These are phyloP conservation scores for Coemansia javaensis DNA, from an alignment of 192 early-diverging fungal species.

Conservation along the genomic window DNA sequence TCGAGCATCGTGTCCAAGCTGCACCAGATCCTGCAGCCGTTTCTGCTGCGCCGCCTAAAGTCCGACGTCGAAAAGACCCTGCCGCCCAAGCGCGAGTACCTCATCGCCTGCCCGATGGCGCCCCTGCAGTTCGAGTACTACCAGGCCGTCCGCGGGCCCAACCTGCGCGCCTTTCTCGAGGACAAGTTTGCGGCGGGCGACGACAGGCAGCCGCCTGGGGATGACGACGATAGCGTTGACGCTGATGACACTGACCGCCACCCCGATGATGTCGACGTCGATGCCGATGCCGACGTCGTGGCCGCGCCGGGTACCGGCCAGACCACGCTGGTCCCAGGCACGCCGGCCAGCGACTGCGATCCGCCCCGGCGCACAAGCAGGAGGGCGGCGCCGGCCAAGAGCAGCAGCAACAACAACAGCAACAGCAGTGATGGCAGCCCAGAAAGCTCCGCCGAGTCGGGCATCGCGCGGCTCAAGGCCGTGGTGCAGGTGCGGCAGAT, in stretches of 20 bases:
- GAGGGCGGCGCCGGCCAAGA: not conserved
- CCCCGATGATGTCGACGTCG: not conserved
- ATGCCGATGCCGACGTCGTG: not conserved
- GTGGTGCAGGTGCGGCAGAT: constrained; percentile 57
- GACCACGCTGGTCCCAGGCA: constrained; percentile 15
- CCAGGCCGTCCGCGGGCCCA: constrained; percentile 57
- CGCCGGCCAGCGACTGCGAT: constrained; percentile 5
- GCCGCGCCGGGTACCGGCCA: not conserved
- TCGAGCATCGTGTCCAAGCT: constrained; percentile 71
- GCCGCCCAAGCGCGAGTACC: constrained; percentile 88
- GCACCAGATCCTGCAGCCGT: constrained; percentile 81
- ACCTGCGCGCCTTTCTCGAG: constrained; percentile 60
- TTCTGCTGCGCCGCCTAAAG: constrained; percentile 56
- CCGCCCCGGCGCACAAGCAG: no score
- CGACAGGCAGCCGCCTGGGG: no score
- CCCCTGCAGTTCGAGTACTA: constrained; percentile 67
- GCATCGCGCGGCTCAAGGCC: constrained; percentile 10
- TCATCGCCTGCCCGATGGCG: constrained; percentile 74
- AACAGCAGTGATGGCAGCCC: not conserved
- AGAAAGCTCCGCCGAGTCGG: no score
- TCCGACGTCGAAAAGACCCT: constrained; percentile 81
- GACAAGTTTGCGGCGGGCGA: constrained; percentile 3
- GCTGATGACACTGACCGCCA: not conserved
- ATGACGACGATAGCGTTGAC: not conserved
- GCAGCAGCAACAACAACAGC: constrained; percentile 15